These are phyloP conservation scores for Neofusicoccum ribis DNA, from an alignment of 2,329 filamentous ascomycete genomes.

Conservation along the genomic window DNA sequence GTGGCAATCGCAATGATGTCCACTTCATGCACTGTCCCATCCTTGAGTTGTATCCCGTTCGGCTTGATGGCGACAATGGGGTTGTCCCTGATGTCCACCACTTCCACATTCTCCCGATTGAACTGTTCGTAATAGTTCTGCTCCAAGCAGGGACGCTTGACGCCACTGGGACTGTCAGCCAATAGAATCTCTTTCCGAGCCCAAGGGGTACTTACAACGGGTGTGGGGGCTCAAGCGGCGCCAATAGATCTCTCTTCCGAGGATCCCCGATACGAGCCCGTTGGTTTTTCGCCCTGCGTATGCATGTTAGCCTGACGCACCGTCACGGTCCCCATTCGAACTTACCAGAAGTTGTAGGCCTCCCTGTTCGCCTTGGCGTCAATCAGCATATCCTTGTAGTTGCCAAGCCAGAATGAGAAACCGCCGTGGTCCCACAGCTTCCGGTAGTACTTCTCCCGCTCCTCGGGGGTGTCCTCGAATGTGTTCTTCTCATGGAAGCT, in stretches of 20 bases:
- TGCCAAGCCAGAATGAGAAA: slow-evolving; percentile 45
- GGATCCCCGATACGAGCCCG: slow-evolving; percentile 45
- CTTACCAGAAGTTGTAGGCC: slow-evolving; percentile 47
- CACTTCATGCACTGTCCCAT: slow-evolving; percentile 34
- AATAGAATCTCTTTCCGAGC: too few relatives aligned
- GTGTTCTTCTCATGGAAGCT: slow-evolving; percentile 57
- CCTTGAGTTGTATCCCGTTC: slow-evolving; percentile 30
- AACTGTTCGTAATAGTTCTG: slow-evolving; percentile 50
- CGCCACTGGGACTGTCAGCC: slow-evolving; percentile 28
- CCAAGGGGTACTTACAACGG: slow-evolving; percentile 30
- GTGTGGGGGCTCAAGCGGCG: slow-evolving; percentile 46
- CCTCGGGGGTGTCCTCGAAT: slow-evolving; percentile 46
- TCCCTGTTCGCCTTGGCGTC: slow-evolving; percentile 44
- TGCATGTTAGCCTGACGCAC: neutral
- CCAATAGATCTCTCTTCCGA: slow-evolving; percentile 47
- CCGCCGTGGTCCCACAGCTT: slow-evolving; percentile 43
- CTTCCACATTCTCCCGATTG: slow-evolving; percentile 44
- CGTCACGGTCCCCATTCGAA: too few relatives aligned
- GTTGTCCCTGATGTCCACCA: slow-evolving; percentile 45
- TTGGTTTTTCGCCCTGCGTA: slow-evolving; percentile 41
- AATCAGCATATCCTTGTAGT: slow-evolving; percentile 42
- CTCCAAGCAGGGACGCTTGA: slow-evolving; percentile 49
- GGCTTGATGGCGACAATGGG: slow-evolving; percentile 38
- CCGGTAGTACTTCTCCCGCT: slow-evolving; percentile 46
- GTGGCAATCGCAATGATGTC: slow-evolving; percentile 36